Evolutionary conservation across 768 basidiomycete genomes (phyloP), one percentile per base, ranked within the genome.

Genomic region (Rhodotorula toruloides): DNA sequence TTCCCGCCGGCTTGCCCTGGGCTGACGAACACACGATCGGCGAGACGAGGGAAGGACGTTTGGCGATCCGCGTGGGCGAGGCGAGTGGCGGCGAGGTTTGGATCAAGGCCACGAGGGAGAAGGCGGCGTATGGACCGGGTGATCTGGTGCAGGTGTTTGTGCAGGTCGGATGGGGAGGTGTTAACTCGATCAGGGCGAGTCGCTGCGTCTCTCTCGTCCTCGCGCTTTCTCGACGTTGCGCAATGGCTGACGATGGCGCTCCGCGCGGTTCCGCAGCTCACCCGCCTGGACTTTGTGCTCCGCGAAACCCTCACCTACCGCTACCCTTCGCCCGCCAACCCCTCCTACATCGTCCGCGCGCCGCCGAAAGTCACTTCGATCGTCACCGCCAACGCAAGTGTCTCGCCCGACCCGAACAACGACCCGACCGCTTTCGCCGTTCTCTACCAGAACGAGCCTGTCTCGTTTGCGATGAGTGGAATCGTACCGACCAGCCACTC

Each of bases 261-360:
- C 3, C 31, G 11, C 11, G 19, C 31, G 10, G 22, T 27, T 46
- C 19, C 14, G 29, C 59, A 54, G 40, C 50, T 69, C 39, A 61
- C 54, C 21, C 47, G 59, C 17, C 58, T 69, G 42, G 68, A 65
- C 32, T 43, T 43, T 11, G 68, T 70, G 17, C 47, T 70, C 21
- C 48, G 60, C 22, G 68, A 70, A 42, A 61, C 63, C n/a, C 31
- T 70, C 52, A 58, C 47, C 14, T 70, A 54, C 56, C 55, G 60
- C 43, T 61, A 65, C 57, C 66, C 66, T 1, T 64, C 62, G 16
- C 36, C 62, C 2, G 19, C 47, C 22, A 61, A 64, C 42, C 43
- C 54, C 1, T 8, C 12, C 29, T 58, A 54, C 52, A 52, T 62
- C 56, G 44, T 67, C 29, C 56, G 66, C 34, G 44, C 52, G 0